Conservation (phyloP, 2,329 filamentous ascomycete genomes). For the Dactylellina sp. region DNA sequence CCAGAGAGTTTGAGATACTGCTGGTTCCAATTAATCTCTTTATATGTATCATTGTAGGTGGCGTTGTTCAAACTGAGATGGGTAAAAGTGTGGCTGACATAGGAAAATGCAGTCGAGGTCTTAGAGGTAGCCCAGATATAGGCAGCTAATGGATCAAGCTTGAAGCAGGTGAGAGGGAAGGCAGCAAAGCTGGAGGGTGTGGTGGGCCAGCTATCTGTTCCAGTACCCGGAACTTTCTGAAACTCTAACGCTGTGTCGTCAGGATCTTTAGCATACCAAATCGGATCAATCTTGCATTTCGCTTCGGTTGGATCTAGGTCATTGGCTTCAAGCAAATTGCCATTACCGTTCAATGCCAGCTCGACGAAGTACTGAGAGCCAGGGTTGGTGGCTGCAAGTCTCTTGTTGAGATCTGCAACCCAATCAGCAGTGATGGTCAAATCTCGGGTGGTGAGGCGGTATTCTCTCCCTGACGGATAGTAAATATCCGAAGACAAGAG, state of each 20-base stretch:
- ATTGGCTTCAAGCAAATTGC: constrained; percentile 37
- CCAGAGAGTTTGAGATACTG: constrained; percentile 70
- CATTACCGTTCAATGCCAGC: constrained; percentile 51
- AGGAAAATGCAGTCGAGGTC: constrained; percentile 68
- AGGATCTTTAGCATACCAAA: constrained; percentile 47
- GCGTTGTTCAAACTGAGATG: constrained; percentile 72
- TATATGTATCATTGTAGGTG: constrained; percentile 70
- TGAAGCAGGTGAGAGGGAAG: constrained; percentile 26
- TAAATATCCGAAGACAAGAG: constrained; percentile 66
- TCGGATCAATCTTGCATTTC: constrained; percentile 14
- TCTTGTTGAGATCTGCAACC: constrained; percentile 31
- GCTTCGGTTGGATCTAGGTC: constrained; percentile 9
- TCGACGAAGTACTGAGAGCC: constrained; percentile 45
- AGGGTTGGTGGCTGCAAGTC: constrained; percentile 34
- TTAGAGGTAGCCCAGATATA: constrained; percentile 68
- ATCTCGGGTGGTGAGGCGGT: constrained; percentile 31
- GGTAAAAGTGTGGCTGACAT: constrained; percentile 73
- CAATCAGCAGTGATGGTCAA: constrained; percentile 27
- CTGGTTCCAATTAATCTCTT: constrained; percentile 67
- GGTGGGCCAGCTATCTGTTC: constrained; percentile 39
- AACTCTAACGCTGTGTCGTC: constrained; percentile 45
- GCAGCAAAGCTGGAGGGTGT: constrained; percentile 9
- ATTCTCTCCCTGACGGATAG: constrained; percentile 55
- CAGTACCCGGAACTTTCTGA: constrained; percentile 35
- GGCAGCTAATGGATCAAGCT: constrained; percentile 63